phyloP scores from a whole-genome alignment of 306 rosid species.

The Cucurbita pepo region DNA sequence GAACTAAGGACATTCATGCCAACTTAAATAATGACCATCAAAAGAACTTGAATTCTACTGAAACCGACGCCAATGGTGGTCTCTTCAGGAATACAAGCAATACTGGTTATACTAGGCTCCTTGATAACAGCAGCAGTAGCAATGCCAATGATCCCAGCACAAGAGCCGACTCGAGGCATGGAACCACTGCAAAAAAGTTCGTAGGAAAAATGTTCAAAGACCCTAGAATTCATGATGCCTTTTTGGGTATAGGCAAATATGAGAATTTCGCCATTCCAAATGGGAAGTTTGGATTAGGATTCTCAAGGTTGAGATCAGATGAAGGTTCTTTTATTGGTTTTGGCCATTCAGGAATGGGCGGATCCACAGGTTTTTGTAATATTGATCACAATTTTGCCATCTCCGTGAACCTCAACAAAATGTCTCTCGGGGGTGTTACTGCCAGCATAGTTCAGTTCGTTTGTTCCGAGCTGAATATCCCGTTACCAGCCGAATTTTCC shows the following conservation, averaged over 20 bases:
- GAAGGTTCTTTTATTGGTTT: constrained; percentile 52
- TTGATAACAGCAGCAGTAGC: constrained; percentile 11
- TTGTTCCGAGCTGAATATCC: constrained; percentile 81
- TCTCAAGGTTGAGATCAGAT: constrained; percentile 38
- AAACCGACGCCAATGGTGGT: neutral
- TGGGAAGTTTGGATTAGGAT: constrained; percentile 72
- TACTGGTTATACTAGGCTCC: constrained; percentile 9
- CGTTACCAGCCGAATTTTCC: constrained; percentile 49
- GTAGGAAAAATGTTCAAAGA: constrained; percentile 30
- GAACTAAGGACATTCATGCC: constrained; percentile 15
- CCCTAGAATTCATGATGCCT: constrained; percentile 65
- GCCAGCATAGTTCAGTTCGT: constrained; percentile 46
- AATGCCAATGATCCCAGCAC: constrained; percentile 3
- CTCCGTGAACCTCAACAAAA: constrained; percentile 71
- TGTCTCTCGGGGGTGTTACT: constrained; percentile 64
- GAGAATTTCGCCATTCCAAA: constrained; percentile 32
- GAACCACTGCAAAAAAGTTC: constrained; percentile 4
- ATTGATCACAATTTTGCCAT: constrained; percentile 53
- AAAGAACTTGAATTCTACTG: constrained; percentile 8
- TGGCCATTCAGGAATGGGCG: constrained; percentile 98
- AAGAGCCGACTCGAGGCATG: neutral
- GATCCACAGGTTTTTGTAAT: constrained; percentile 75
- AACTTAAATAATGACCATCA: constrained; percentile 12
- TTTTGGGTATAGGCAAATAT: constrained; percentile 57
- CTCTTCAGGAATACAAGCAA: constrained; percentile 9